A percentile compares a stretch with the other conserved stretches of the same genome.
Evolutionary conservation across 2,329 filamentous ascomycete genomes (phyloP).

Genomic region (Tolypocladium nubicola): DNA sequence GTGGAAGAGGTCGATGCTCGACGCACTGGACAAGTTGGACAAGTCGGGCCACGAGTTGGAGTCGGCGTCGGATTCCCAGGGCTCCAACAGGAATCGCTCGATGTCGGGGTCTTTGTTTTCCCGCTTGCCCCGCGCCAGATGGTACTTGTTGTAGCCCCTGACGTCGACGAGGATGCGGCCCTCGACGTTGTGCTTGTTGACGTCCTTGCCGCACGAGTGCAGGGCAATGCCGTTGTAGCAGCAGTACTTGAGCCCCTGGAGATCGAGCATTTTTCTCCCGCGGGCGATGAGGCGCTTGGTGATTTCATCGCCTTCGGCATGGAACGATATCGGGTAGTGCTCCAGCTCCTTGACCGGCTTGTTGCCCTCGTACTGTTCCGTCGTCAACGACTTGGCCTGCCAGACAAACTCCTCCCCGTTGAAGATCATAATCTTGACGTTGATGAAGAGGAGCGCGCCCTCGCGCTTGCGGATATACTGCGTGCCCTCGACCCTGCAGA

Average conservation of each 20-base stretch:
- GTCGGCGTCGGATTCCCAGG: background rate
- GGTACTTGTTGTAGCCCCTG: slow-evolving; percentile 30
- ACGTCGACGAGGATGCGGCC: slow-evolving; percentile 29
- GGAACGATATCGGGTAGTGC: slow-evolving; percentile 25
- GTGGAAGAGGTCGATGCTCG: background rate
- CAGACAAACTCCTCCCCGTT: slow-evolving; percentile 30
- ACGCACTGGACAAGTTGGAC: background rate
- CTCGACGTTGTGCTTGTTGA: slow-evolving; percentile 26
- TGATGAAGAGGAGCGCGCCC: slow-evolving; percentile 13
- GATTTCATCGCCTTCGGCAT: slow-evolving; percentile 17
- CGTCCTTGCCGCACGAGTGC: slow-evolving; percentile 2
- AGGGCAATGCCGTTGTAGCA: slow-evolving; percentile 31
- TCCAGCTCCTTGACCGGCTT: slow-evolving; percentile 27
- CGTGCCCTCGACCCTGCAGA: slow-evolving; percentile 26
- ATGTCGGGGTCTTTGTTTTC: slow-evolving; percentile 21
- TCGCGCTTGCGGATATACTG: slow-evolving; percentile 12
- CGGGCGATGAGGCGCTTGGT: slow-evolving; percentile 18
- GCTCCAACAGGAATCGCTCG: slow-evolving; percentile 9
- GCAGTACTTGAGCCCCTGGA: slow-evolving; percentile 29
- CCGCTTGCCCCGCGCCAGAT: slow-evolving; percentile 22
- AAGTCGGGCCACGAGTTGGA: slow-evolving; percentile 1
- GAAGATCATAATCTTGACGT: slow-evolving; percentile 24
- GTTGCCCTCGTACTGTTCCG: slow-evolving; percentile 26
- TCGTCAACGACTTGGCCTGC: slow-evolving; percentile 19
- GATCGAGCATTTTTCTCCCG: slow-evolving; percentile 28